Evolutionary conservation across 441 rosid genomes (phyloP), one percentile per base, ranked within the genome.

Genomic region (Croton setiger): DNA sequence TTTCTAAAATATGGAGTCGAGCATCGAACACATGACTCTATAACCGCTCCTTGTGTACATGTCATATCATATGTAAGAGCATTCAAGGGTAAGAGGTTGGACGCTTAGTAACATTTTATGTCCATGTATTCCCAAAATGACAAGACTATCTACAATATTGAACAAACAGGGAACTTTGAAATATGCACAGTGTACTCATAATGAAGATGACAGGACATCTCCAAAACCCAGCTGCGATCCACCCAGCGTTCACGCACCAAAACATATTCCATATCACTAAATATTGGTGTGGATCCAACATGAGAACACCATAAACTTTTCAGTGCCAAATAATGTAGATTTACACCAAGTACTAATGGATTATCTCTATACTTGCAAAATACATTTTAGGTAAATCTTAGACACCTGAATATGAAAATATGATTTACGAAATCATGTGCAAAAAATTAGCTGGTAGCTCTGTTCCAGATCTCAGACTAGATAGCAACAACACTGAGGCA

Each of bases 141-240:
- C 60, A 61, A 10, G 17, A 12, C 14, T 60, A n/a, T 51, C 10
- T 15, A 65, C 52, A 39, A 39, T 21, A 61, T 60, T 14, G 5
- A 60, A 51, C 41, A 18, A 7, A 69, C 15, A 49, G 60, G 2
- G 1, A 15, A 60, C 55, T 41, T 39, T 69, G 60, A 70, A 61
- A 49, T 39, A 10, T 21, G 41, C 55, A 41, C 20, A 21, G 39
- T 39, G 20, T 60, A 27, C 43, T 61, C 13, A 61, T 51, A 37
- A 60, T 61, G 33, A 15, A 70, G 41, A 20, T 39, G 60, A 51
- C 37, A 49, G 71, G 33, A 44, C 41, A 35, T 65, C 58, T 17
- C 31, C 59, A n/a, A 15, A 17, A 23, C 54, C 20, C 11, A 0
- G 56, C 56, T 23, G 18, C 14, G 10, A 36, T 39, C 61, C 52